Conservation (phyloP, 257 asterid species). For the Eustoma russellianum region DNA sequence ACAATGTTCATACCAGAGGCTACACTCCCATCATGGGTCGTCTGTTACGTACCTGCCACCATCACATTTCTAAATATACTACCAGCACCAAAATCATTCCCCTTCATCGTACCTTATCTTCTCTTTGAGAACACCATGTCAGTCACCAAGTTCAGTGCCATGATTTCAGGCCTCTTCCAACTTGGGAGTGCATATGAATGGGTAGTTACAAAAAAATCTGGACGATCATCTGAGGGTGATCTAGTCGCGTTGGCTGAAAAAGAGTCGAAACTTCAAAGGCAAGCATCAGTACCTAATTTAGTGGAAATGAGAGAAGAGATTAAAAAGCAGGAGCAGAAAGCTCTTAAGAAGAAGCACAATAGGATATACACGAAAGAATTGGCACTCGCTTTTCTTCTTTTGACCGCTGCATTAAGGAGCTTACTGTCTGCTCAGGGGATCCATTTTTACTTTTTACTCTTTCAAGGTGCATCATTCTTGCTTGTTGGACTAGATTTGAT, state of each 20-base stretch:
- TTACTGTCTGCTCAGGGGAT: slow-evolving; percentile 87
- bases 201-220: slow-evolving; percentile 90
- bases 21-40: slow-evolving; percentile 82
- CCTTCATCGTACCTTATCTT: slow-evolving; percentile 82
- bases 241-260: slow-evolving; percentile 45
- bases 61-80: slow-evolving; percentile 70
- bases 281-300: slow-evolving; percentile 54
- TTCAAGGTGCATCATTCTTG: slow-evolving; percentile 83
- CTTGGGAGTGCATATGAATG: slow-evolving; percentile 90
- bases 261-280: slow-evolving; percentile 42
- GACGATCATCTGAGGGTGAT: slow-evolving; percentile 80
- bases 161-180: slow-evolving; percentile 89
- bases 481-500: slow-evolving; percentile 88
- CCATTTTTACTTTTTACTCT: slow-evolving; percentile 86
- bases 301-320: slow-evolving; percentile 53
- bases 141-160: slow-evolving; percentile 88
- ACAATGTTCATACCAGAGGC: slow-evolving; percentile 96
- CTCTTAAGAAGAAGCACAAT: slow-evolving; percentile 50
- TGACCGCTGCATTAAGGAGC: slow-evolving; percentile 79
- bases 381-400: slow-evolving; percentile 63
- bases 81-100: slow-evolving; percentile 86
- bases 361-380: slow-evolving; percentile 71
- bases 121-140: slow-evolving; percentile 95
- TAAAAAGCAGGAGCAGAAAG: slow-evolving; percentile 27
- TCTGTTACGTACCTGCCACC: slow-evolving; percentile 73